A percentile compares a stretch with the other conserved stretches of the same genome.
Conservation (phyloP, 768 basidiomycete genomes). For the Agrocybe pediades region DNA sequence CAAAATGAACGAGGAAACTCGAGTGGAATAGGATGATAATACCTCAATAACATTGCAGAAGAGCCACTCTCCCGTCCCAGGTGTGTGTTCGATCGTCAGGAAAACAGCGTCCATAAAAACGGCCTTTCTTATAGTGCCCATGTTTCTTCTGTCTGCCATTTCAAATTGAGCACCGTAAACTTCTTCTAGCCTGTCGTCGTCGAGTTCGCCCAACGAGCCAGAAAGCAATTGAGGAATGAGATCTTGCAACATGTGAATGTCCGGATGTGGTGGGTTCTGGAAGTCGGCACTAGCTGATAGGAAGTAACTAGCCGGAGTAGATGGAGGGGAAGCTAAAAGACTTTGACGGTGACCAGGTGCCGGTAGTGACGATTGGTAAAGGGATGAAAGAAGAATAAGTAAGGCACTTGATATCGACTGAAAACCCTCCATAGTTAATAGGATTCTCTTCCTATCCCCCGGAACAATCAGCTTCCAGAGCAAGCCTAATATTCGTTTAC, state of each 20-base stretch:
- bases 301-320: slow-evolving; percentile 9
- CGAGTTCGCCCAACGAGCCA: slow-evolving; percentile 52
- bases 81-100: slow-evolving; percentile 49
- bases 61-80: slow-evolving; percentile 49
- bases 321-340: slow-evolving; percentile 11
- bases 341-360: slow-evolving; percentile 1
- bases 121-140: slow-evolving; percentile 31
- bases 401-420: slow-evolving; percentile 55
- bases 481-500: slow-evolving; percentile 50
- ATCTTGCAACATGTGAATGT: slow-evolving; percentile 31
- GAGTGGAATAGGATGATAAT: slow-evolving; percentile 9
- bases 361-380: slow-evolving; percentile 24
- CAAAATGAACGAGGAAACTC: not conserved
- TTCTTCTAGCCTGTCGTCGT: slow-evolving; percentile 45
- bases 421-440: slow-evolving; percentile 46
- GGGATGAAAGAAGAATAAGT: slow-evolving; percentile 47
- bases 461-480: slow-evolving; percentile 50
- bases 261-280: slow-evolving; percentile 17
- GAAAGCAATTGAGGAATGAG: slow-evolving; percentile 45
- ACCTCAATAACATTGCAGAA: slow-evolving; percentile 55
- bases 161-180: slow-evolving; percentile 47
- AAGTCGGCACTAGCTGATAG: slow-evolving; percentile 12
- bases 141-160: slow-evolving; percentile 32
- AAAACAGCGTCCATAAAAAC: slow-evolving; percentile 51
- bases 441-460: slow-evolving; percentile 40